Evolutionary conservation across 305 asterid species (phyloP).

Genomic region (Fraxinus dipetala): DNA sequence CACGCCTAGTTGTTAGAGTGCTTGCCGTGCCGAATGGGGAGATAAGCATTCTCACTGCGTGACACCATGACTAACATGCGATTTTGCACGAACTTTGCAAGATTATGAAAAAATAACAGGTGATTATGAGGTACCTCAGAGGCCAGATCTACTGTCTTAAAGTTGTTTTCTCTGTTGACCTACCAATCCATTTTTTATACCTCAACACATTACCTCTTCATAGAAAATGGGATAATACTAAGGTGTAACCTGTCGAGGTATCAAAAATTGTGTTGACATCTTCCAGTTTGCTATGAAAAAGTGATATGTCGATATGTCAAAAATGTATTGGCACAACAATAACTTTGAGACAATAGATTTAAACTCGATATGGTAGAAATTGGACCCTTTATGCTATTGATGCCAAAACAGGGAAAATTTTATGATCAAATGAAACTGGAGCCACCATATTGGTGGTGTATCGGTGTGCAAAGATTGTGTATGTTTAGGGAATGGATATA

Average conservation of each 20-base stretch:
- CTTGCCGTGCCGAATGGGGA: too few relatives aligned
- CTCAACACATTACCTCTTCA: not conserved
- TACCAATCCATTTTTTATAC: not conserved
- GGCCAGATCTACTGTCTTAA: not conserved
- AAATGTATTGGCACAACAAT: not conserved
- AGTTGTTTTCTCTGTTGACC: not conserved
- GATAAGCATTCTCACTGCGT: too few relatives aligned
- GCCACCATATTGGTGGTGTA: constrained; percentile 50
- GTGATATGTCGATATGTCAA: not conserved
- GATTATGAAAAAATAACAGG: not conserved
- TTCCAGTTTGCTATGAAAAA: not conserved
- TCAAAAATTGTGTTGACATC: not conserved
- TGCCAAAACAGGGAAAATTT: constrained; percentile 36
- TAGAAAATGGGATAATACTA: not conserved
- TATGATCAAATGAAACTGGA: constrained; percentile 57
- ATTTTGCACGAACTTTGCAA: not conserved
- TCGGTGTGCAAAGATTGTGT: constrained; percentile 59
- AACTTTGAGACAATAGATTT: not conserved
- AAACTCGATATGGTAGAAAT: not conserved
- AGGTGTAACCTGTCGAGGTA: not conserved
- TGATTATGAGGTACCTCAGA: not conserved
- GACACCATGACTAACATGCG: not conserved
- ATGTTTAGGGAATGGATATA: constrained; percentile 47
- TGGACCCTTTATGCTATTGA: constrained; percentile 34
- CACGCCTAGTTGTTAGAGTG: too few relatives aligned